These are phyloP conservation scores for Irpex sp. DNA, from an alignment of 1,284 basidiomycete genomes.

Conservation along the genomic window DNA sequence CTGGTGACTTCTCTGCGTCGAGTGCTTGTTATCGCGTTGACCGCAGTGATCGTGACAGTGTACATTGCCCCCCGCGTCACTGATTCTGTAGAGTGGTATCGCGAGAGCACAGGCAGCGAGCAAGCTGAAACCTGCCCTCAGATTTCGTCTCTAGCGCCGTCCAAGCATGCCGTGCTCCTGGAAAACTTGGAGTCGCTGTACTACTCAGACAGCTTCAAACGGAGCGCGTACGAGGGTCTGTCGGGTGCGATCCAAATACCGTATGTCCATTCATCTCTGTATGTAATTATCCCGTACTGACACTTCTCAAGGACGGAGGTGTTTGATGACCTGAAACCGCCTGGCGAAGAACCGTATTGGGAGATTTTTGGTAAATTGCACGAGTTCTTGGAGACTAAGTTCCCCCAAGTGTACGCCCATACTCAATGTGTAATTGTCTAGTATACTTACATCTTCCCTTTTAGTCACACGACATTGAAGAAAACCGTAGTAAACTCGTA, in stretches of 20 bases:
- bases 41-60: not conserved
- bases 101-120: not conserved
- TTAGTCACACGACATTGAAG: conserved; percentile 47
- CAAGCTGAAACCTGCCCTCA: conserved; percentile 23
- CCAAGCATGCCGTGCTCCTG: conserved; percentile 26
- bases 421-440: conserved; percentile 3
- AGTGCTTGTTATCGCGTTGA: not conserved
- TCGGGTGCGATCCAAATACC: conserved; percentile 42
- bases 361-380: conserved; percentile 39
- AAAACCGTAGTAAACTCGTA: conserved; percentile 59
- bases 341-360: conserved; percentile 43
- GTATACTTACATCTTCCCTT: not conserved
- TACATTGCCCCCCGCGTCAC: not conserved
- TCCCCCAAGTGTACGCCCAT: conserved; percentile 35
- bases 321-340: conserved; percentile 26
- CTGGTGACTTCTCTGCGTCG: not conserved
- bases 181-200: conserved; percentile 32
- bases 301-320: conserved; percentile 22
- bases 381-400: conserved; percentile 35
- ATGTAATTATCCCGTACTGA: not conserved
- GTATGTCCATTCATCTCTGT: conserved; percentile 24
- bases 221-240: conserved; percentile 37
- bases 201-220: conserved; percentile 31
- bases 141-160: conserved; percentile 24
- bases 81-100: not conserved